phyloP scores from a whole-genome alignment of 1,284 basidiomycete genomes.

The Microbotryum scabiosae region DNA sequence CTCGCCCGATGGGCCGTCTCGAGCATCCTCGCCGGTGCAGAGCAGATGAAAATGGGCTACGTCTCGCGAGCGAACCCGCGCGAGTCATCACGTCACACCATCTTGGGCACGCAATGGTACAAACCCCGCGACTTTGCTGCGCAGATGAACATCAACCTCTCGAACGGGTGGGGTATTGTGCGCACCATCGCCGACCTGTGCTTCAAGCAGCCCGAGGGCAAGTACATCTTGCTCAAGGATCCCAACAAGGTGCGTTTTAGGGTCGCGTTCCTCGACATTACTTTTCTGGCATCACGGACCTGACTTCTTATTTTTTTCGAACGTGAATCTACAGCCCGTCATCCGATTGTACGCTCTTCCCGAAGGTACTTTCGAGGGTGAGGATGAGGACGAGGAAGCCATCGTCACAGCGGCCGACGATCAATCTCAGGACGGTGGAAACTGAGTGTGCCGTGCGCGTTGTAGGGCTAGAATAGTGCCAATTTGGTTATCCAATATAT shows the following conservation, averaged over 20 bases:
- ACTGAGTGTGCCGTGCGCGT: too few relatives aligned
- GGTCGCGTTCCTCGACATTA: background rate
- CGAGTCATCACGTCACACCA: conserved; percentile 90
- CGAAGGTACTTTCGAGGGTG: conserved; percentile 61
- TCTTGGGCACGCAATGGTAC: conserved; percentile 88
- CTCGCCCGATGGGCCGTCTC: conserved; percentile 96
- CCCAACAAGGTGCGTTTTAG: conserved; percentile 72
- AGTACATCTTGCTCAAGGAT: conserved; percentile 90
- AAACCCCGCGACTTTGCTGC: conserved; percentile 88
- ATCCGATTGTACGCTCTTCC: conserved; percentile 91
- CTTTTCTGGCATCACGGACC: conserved; percentile 6
- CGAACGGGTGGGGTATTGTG: conserved; percentile 98
- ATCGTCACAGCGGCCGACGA: conserved; percentile 12
- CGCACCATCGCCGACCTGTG: conserved; percentile 84
- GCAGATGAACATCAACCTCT: conserved; percentile 89
- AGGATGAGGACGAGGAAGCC: conserved; percentile 48
- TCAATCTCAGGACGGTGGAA: conserved; percentile 1
- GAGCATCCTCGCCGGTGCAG: conserved; percentile 89
- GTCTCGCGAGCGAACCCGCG: conserved; percentile 89
- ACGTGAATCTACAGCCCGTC: conserved; percentile 55
- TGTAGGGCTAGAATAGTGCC: too few relatives aligned
- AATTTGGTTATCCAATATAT: too few relatives aligned
- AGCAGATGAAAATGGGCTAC: conserved; percentile 93
- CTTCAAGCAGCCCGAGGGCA: conserved; percentile 92
- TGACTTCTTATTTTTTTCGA: conserved; percentile 8